Evolutionary conservation across 2,329 filamentous ascomycete genomes (phyloP), one percentile per base, ranked within the genome.

Genomic region (Aspergillus aculeatinus): DNA sequence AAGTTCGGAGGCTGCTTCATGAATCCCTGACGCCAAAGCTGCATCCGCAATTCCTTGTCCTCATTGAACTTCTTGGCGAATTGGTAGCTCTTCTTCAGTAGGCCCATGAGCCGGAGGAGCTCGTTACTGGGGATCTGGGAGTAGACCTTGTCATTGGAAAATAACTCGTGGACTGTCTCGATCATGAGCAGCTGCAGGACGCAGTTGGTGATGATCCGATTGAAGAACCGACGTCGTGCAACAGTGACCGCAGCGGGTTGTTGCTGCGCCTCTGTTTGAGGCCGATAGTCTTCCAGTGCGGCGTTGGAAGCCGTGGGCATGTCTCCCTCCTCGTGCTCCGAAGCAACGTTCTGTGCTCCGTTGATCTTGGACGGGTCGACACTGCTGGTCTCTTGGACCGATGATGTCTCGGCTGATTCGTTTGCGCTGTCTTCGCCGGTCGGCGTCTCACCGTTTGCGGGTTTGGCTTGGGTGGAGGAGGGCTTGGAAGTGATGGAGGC

Each of bases 1-100:
- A 99, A 82, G 70, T 99, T 99, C 2, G 95, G 95, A 16, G 95
- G 94, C 74, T 99, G 95, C 79, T 96, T 96, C 95, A 99, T 99
- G 82, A 99, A 99, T 0, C 96, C 95, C 75, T 99, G 95, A 54
- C 92, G 85, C 92, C 96, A 99, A 19, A 99, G 83, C 19, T 91
- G 87, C 84, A 96, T 96, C 50, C 95, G 88, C 42, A 99, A 82
- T 67, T 98, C 95, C 77, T 96, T 96, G 78, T 99, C 93, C 64
- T 92, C 92, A 76, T 99, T 99, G 83, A 99, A 99, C 68, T 89
- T 90, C 71, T 96, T 93, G 49, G 96, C 95, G 68, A 99, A 99
- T 61, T 96, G 87, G 78, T 96, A 99, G 29, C 90, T 95, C 73
- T 96, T 95, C 79, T 99, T 99, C 31, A 99, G 83, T 1, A 99